phyloP scores from a whole-genome alignment of 2,329 filamentous ascomycete species.

The Aspergillaceae sp. region DNA sequence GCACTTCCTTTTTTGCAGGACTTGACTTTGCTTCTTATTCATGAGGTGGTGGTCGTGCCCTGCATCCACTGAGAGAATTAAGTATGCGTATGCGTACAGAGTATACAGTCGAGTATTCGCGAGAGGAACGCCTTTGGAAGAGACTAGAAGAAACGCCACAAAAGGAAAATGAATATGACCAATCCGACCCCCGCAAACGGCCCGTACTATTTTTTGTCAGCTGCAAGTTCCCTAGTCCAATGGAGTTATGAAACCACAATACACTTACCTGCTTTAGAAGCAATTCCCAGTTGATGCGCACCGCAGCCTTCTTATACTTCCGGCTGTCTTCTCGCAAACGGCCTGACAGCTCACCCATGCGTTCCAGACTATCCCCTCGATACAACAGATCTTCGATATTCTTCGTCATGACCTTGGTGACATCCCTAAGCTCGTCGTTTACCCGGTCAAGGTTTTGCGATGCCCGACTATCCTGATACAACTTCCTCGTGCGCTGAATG shows the following conservation, averaged over 20 bases:
- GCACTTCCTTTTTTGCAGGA: too few relatives aligned
- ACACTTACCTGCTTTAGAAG: constrained; percentile 69
- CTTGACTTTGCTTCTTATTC: background rate
- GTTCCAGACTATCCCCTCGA: constrained; percentile 83
- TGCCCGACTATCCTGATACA: constrained; percentile 86
- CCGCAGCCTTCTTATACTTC: constrained; percentile 87
- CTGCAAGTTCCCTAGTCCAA: background rate
- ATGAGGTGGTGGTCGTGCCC: constrained; percentile 11
- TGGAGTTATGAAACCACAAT: background rate
- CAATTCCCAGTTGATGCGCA: constrained; percentile 96
- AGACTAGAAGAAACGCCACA: constrained; percentile 79
- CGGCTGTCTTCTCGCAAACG: constrained; percentile 83
- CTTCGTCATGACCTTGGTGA: constrained; percentile 99
- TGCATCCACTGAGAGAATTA: constrained; percentile 26
- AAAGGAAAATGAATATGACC: constrained; percentile 77
- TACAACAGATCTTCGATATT: constrained; percentile 98
- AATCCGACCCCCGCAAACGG: constrained; percentile 75
- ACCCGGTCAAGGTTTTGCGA: constrained; percentile 88
- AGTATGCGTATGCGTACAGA: constrained; percentile 31
- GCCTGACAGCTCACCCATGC: constrained; percentile 92
- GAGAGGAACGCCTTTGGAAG: constrained; percentile 4
- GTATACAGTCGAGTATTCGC: constrained; percentile 19
- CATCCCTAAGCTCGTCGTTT: constrained; percentile 94
- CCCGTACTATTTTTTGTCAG: constrained; percentile 56
- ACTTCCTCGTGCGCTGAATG: constrained; percentile 83